Base-by-base conservation (phyloP, 345 rosid species). In the Raphanus raphanistrum region DNA sequence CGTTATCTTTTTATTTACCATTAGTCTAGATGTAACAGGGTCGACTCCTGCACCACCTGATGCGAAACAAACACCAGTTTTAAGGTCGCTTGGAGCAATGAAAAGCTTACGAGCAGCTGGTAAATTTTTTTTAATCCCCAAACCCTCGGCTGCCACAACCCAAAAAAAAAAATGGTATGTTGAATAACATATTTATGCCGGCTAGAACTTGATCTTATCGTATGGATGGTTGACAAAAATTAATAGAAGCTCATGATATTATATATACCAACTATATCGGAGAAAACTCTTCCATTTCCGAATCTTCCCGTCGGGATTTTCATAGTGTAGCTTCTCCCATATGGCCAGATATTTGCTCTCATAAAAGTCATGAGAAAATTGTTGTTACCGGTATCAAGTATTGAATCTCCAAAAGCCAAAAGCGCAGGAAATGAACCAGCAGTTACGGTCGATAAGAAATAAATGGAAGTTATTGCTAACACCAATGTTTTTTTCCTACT, bases 311-410 rank as follows among this genome's bases (percentile, higher is more conserved):
- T 86, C 0, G 97, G 78, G 0, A 26, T 1, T 63, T 72, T 79
- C 16, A 83, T 79, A 3, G 6, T 3, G 59, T 81, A 85, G 73
- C 85, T 87, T 32, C 80, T 75, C 0, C 97, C 97, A 38, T 91
- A 91, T 0, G 94, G 96, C 58, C 82, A 82, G 38, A 79, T 76
- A 36, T 88, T 82, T 74, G 85, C 82, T 81, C 77, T 88, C 16
- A 78, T 48, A 1, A 80, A 11, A 4, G 92, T 88, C 4, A 4
- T 0, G 13, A 86, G 66, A 7, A 61, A 2, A 69, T 89, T 88
- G 83, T 91, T 89, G 82, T 91, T 91, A 12, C 97, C 91, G 0
- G 94, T 71, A 79, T 88, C 94, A 4, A 87, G 71, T 1, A 88
- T 80, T 26, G 97, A 91, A 72, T 91, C 94, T 6, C 97, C 94